Base-by-base conservation (phyloP, 371 early-diverging fungal genomes). In the Rhizopus sp. region DNA sequence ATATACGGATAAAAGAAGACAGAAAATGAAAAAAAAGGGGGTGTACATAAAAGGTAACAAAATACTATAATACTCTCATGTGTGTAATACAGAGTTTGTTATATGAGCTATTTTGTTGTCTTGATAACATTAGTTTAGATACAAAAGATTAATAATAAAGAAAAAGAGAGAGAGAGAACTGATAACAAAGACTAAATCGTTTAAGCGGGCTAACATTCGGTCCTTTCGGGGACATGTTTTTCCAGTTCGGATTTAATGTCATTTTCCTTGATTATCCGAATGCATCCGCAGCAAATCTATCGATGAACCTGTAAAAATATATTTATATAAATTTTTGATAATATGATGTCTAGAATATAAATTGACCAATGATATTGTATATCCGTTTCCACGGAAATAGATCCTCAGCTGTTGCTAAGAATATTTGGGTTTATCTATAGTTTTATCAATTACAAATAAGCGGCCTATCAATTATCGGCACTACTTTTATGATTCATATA, bases 181-280 rank as follows among this genome's bases (percentile, higher is more conserved):
- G 13, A 37, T 10, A 37, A 37, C 7, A 37, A 37, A 5, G 38
- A 5, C 38, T 37, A 37, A 37, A 10, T 13, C 13, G 5, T 37
- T 37, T 37, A 37, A 13, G 15, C 46, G 46, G 46, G 46, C 29
- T 46, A 46, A 46, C 8, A n/a, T 23, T 46, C 29, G 46, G 8
- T 5, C 8, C 12, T 23, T 46, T 23, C 46, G 46, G 46, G 8
- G 29, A 12, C 9, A 46, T 23, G 29, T 46, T 46, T 46, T 46
- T 46, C 46, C 46, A 10, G 38, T 13, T 37, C 38, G 38, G 38
- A 37, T 37, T 29, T 46, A 46, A 29, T 23, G 29, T n/a, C 44
- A 13, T 10, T 23, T 46, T 46, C 46, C 46, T 46, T 46, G 46
- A 46, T n/a, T 29, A 46, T 46, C 46, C 46, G 46, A 46, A 46